Conservation (phyloP, 768 basidiomycete genomes). For the Pulveroboletus sp. region DNA sequence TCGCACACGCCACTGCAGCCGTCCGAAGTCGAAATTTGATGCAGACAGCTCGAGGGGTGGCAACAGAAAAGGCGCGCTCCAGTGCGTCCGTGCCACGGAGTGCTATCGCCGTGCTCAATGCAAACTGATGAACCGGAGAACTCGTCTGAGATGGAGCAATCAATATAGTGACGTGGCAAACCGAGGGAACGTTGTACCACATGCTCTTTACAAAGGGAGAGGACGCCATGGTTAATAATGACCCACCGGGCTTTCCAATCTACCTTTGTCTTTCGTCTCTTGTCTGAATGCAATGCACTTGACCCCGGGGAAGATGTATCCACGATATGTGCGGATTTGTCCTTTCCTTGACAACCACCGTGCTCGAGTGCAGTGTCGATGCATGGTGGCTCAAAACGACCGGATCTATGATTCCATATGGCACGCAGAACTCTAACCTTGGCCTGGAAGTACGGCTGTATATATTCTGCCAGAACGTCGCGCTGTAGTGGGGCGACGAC, state of each 20-base stretch:
- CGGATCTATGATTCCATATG: constrained; percentile 29
- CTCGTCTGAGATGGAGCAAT: constrained; percentile 32
- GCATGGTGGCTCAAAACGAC: constrained; percentile 25
- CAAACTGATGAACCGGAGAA: constrained; percentile 35
- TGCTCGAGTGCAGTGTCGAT: background rate
- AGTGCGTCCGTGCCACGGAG: constrained; percentile 46
- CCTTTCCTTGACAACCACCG: constrained; percentile 7
- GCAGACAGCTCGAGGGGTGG: constrained; percentile 34
- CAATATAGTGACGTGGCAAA: background rate
- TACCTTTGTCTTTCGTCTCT: constrained; percentile 33
- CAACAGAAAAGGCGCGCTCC: constrained; percentile 22
- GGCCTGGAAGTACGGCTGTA: constrained; percentile 57
- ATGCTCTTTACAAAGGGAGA: constrained; percentile 51
- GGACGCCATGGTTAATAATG: constrained; percentile 51
- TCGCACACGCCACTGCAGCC: background rate
- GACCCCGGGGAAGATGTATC: constrained; percentile 10
- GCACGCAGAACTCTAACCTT: constrained; percentile 49
- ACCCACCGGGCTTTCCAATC: constrained; percentile 66
- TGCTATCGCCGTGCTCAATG: constrained; percentile 37
- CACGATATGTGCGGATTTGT: constrained; percentile 7
- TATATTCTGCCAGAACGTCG: constrained; percentile 38
- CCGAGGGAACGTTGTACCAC: constrained; percentile 36
- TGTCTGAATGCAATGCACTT: constrained; percentile 13
- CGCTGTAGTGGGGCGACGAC: constrained; percentile 42
- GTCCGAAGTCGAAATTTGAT: constrained; percentile 33